Base-by-base conservation (phyloP, 176 grass and related monocot species). In the Pharus latifolius region DNA sequence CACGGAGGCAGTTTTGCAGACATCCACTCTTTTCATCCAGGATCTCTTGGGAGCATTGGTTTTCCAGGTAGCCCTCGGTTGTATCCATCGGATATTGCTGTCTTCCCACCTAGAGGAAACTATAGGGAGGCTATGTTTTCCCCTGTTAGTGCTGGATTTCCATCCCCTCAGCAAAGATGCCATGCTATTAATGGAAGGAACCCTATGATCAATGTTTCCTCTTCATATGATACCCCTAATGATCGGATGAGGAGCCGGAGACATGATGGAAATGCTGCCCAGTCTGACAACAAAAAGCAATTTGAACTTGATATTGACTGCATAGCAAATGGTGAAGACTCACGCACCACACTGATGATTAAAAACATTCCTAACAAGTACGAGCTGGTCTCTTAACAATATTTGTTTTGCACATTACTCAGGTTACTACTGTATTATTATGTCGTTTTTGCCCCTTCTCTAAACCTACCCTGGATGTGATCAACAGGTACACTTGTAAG, bases 331-430 rank as follows among this genome's bases (percentile, higher is more conserved):
- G 87, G 84, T 60, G 89, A 93, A 82, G 95, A 99, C 61, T 78
- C 66, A 30, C 87, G 95, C 34, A 99, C 95, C 50, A 99, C 95
- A 10, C 67, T 99, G 19, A 99, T 99, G 95, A 85, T 99, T 12
- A 99, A 99, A 75, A 99, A 94, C 60, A 99, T 99, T 67, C 95
- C 90, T 27, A 99, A 99, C 76, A 99, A 90, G 95, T 94, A 88
- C 8, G 65, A 79, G 49, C 63, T 30, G 63, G 44, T 49, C 3
- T 1, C 19, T 25, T 75, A 32, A 18, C 4, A 26, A 8, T 49
- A 40, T 61, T 56, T 51, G 16, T 53, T 33, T 32, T 65, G 9
- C 72, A 56, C 10, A 71, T 23, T 38, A 62, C 56, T 0, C 3
- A 27, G 51, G 23, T 49, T 15, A 32, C 35, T 52, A 3, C n/a